A percentile compares a stretch with the other conserved stretches of the same genome.
Conservation (phyloP, 805 yeast species). For the Alloascoidea africana region DNA sequence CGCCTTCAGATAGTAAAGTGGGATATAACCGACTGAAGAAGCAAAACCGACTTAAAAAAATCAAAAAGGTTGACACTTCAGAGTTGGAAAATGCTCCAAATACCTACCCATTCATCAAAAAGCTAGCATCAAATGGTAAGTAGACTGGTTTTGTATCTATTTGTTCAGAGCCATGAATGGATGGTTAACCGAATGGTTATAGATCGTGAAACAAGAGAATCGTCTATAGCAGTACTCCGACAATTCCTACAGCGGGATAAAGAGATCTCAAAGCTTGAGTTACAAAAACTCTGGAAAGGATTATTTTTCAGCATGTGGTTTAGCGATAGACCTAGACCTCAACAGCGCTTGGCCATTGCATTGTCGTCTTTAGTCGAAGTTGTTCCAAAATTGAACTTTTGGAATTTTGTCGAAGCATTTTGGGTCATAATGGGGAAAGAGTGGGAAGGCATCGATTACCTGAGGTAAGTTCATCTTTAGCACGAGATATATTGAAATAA, state of each 20-base stretch:
- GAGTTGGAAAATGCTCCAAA: constrained; percentile 4
- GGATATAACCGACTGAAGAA: too few species aligned
- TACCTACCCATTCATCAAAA: constrained; percentile 45
- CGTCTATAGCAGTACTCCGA: constrained; percentile 51
- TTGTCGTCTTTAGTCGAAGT: constrained; percentile 36
- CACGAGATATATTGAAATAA: background rate
- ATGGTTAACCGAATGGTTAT: constrained; percentile 1
- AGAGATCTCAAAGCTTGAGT: constrained; percentile 31
- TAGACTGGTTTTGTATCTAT: constrained; percentile 1
- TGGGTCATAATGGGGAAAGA: constrained; percentile 69
- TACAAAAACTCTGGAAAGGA: constrained; percentile 92
- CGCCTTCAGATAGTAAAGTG: too few species aligned
- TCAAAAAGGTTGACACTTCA: background rate
- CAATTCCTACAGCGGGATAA: constrained; percentile 34
- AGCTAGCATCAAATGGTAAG: constrained; percentile 63
- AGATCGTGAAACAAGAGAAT: constrained; percentile 56
- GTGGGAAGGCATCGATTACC: constrained; percentile 78
- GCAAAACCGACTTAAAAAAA: too few species aligned
- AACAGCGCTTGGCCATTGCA: constrained; percentile 65
- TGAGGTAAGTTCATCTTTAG: constrained; percentile 15
- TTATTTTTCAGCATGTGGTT: constrained; percentile 93
- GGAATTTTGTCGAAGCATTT: constrained; percentile 51
- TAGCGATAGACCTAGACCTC: constrained; percentile 86
- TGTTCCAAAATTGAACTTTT: constrained; percentile 24
- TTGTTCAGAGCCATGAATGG: background rate